These are phyloP conservation scores for Fusarium longipes DNA, from an alignment of 2,329 filamentous ascomycete species.

Conservation along the genomic window DNA sequence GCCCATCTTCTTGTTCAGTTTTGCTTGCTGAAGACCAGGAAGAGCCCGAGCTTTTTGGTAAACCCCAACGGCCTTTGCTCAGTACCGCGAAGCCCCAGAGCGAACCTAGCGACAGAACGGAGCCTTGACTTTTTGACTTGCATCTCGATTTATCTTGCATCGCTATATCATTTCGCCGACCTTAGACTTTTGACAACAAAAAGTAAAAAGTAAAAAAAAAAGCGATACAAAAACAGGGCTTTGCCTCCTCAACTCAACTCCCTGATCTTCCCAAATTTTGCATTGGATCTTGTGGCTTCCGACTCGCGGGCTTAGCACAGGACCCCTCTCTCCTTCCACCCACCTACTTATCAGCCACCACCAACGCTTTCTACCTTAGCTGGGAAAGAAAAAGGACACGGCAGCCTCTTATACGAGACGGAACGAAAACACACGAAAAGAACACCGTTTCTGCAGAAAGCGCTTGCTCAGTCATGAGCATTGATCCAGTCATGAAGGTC, in stretches of 20 bases:
- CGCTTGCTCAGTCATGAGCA: conserved; percentile 43
- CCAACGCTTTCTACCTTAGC: conserved; percentile 11
- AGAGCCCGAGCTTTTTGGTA: conserved; percentile 4
- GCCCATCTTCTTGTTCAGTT: conserved; percentile 1
- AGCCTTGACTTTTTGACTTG: conserved; percentile 13
- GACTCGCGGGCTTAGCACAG: conserved; percentile 25
- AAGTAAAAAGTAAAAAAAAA: too few relatives aligned
- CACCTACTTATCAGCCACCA: conserved; percentile 27
- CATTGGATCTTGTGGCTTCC: conserved; percentile 27
- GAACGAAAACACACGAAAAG: conserved; percentile 16
- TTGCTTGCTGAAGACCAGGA: conserved; percentile 7
- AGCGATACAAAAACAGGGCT: not conserved
- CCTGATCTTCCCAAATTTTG: conserved; percentile 11
- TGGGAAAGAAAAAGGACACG: conserved; percentile 17
- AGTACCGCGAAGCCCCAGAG: conserved; percentile 9
- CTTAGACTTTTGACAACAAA: not conserved
- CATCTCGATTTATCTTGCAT: conserved; percentile 27
- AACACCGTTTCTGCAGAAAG: conserved; percentile 1
- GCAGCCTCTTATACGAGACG: conserved; percentile 27
- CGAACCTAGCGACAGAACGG: conserved; percentile 10
- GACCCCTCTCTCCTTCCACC: conserved; percentile 32
- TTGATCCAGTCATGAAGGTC: conserved; percentile 45
- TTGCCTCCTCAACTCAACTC: conserved; percentile 2
- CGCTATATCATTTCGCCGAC: conserved; percentile 19
- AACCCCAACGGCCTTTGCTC: conserved; percentile 10